Base-by-base conservation (phyloP, 1,139 yeast genomes). In the Pichia sorboxylosa region DNA sequence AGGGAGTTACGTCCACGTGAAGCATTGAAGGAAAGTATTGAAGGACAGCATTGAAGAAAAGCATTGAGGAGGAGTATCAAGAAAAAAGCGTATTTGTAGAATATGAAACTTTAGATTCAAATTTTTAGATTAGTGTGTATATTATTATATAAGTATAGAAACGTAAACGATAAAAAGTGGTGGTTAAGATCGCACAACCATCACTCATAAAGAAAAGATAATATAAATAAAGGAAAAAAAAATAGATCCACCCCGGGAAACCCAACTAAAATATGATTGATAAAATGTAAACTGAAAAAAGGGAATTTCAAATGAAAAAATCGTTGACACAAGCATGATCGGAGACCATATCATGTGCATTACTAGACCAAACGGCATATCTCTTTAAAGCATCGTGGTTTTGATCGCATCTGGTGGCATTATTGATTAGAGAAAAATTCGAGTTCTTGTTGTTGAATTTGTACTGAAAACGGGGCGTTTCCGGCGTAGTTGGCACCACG, bases 191-290 rank as follows among this genome's bases (percentile, higher is more conserved):
- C 28, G 32, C 30, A 31, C 30, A 30, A 29, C 26, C 33, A 30
- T 11, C 11, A 11, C 11, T 19, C 8, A 8, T 19, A 19, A 20
- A 17, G 26, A 20, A 11, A 16, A 11, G 13, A 7, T 7, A 11
- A 20, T 20, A 47, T 53, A 38, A 11, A 46, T 49, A 19, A 59
- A 57, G 32, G 58, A 55, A 29, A 24, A 13, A 32, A 69, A 63
- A 38, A 44, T 69, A 22, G n/a, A n/a, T n/a, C n/a, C n/a, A n/a
- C n/a, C n/a, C n/a, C n/a, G n/a, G n/a, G n/a, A n/a, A n/a, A n/a
- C n/a, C n/a, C n/a, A n/a, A n/a, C n/a, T n/a, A n/a, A n/a, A n/a
- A n/a, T n/a, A n/a, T n/a, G n/a, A n/a, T n/a, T n/a, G n/a, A n/a
- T n/a, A n/a, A n/a, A n/a, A n/a, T n/a, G n/a, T n/a, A n/a, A n/a